Base-by-base conservation (phyloP, 2,329 filamentous ascomycete genomes). In the Fusarium austroafricanum region DNA sequence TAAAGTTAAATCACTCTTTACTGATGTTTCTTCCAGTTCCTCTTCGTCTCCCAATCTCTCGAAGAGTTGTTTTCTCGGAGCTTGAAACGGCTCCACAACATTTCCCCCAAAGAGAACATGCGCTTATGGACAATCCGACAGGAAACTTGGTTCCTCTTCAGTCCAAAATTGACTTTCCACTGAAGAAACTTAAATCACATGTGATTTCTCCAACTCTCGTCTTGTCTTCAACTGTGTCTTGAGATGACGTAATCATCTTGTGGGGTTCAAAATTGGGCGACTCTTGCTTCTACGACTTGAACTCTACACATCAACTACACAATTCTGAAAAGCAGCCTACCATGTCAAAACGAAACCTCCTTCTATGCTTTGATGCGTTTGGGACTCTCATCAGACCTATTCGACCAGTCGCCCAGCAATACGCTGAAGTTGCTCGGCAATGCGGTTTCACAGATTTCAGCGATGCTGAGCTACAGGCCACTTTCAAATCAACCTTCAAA, bases 321-420 rank as follows among this genome's bases (percentile, higher is more conserved):
- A 14, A 7, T 11, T 33, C 9, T 8, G 7, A n/a, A n/a, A 18
- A 12, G 12, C 5, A n/a, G 6, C 7, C 28, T 39, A 39, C 11
- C 26, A 71, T 85, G 86, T 61, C 56, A 23, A 72, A 45, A 4
- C 38, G 52, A 15, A 70, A 68, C 20, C 57, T 71, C 0, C 49
- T 71, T 0, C 9, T 71, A 12, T 72, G 69, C 10, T 71, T 71
- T 37, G 69, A 71, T 6, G 69, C 69, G 0, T 71, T 72, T 1
- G 69, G 69, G 2, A 71, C 69, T 0, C 10, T 71, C 0, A 68
- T 71, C 6, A 33, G 64, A 8, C 69, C 69, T 3, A n/a, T 54
- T 14, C 55, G 46, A 1, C 66, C 67, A 3, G 67, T 68, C 6
- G 54, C 57, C 1, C 56, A 53, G 5, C 69, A 71, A 37, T 71